Evolutionary conservation across 129 eudicot species (phyloP), one percentile per base, ranked within the genome.

Genomic region (Saposhnikovia divaricata): DNA sequence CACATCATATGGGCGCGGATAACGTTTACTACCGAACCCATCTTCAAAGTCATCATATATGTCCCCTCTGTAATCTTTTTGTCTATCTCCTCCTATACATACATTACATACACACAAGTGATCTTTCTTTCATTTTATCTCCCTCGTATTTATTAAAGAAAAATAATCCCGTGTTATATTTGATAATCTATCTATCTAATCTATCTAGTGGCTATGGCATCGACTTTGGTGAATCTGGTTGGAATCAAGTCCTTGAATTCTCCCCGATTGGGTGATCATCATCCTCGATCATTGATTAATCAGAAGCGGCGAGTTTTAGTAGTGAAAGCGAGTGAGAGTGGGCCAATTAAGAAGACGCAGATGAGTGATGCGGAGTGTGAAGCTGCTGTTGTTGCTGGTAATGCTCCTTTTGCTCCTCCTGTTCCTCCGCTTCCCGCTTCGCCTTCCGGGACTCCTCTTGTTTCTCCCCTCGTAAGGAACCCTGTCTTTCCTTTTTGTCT

Each of bases 381-480:
- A 81, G 99, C 99, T 77, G 94, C 88, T 59, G 97, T 92, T 25
- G 97, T 89, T 57, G 92, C 99, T 5, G 99, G 99, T 44, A 89
- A 92, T 57, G 71, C 82, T 37, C 97, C 97, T 2, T 87, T 87
- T 73, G 94, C 99, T 0, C 99, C 99, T n/a, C 95, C 96, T 0
- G 90, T 80, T 45, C 95, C 95, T 9, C 90, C 89, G 13, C 44
- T 66, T 15, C 96, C 99, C 9, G 86, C 86, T 7, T 80, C 99
- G 0, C 99, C 99, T 34, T 78, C 86, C 42, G 97, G 97, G 28
- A 95, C 99, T 53, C 99, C 99, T 1, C 77, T 83, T 16, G 83
- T 89, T 68, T 42, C 91, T 50, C 78, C 91, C 39, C 86, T 90
- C 75, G 98, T 95, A 82, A 89, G 96, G 2, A 34, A 1, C 37